Evolutionary conservation across 345 rosid species (phyloP).

Genomic region (Streptanthus diversifolius): DNA sequence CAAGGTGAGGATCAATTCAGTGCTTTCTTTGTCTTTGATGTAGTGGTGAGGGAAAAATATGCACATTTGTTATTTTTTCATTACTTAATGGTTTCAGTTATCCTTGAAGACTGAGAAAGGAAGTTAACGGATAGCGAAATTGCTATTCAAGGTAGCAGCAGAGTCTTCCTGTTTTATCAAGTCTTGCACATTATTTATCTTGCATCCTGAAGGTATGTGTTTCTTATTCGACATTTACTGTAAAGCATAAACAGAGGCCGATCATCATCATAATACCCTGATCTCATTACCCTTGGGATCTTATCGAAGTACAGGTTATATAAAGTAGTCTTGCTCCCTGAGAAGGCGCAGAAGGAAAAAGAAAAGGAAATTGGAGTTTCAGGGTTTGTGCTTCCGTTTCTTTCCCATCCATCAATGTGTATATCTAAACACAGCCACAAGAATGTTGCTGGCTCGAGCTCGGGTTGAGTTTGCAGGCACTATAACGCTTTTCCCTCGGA

Average conservation of each 20-base stretch:
- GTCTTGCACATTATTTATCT: slow-evolving; percentile 30
- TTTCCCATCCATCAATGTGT: slow-evolving; percentile 27
- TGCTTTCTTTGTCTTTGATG: neutral
- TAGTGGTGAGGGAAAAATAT: neutral
- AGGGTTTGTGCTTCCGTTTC: slow-evolving; percentile 27
- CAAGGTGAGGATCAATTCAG: slow-evolving; percentile 46
- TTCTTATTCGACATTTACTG: neutral
- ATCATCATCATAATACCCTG: neutral
- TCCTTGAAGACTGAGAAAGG: slow-evolving; percentile 34
- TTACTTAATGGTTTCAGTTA: slow-evolving; percentile 20
- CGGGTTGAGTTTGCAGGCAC: slow-evolving; percentile 27
- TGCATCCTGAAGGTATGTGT: slow-evolving; percentile 28
- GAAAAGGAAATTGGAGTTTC: slow-evolving; percentile 21
- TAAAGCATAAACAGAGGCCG: neutral
- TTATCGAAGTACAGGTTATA: slow-evolving; percentile 2
- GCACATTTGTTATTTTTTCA: neutral
- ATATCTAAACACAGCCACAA: slow-evolving; percentile 22
- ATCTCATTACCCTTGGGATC: neutral
- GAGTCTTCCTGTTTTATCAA: slow-evolving; percentile 30
- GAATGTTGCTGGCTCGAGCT: slow-evolving; percentile 14
- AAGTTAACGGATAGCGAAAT: slow-evolving; percentile 5
- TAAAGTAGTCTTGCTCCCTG: slow-evolving; percentile 27
- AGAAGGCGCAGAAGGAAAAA: slow-evolving; percentile 18
- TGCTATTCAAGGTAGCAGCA: slow-evolving; percentile 19
- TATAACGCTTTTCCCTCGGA: slow-evolving; percentile 1